Base-by-base conservation (phyloP, 352 stramenopile species). In the Phytophthora quininea region DNA sequence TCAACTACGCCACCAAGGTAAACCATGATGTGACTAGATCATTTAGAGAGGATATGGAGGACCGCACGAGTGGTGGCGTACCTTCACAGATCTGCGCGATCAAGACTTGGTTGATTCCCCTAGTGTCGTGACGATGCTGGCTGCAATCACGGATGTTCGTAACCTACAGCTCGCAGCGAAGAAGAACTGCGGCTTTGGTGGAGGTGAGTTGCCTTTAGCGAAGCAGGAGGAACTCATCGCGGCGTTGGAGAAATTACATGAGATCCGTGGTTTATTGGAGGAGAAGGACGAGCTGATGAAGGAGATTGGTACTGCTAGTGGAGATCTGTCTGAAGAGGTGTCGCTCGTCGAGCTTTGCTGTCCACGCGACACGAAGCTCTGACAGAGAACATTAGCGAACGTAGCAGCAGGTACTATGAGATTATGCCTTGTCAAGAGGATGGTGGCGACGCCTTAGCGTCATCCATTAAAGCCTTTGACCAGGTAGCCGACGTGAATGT, bases 321-420 rank as follows among this genome's bases (percentile, higher is more conserved):
- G 73, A 2, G 73, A 86, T 40, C 60, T 92, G 33, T 82, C 71
- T 2, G 82, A 90, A 8, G 76, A 77, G 76, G 71, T 7, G 52
- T 71, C 0, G 74, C 54, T 0, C 73, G 76, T 14, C 78, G 90
- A 14, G 66, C 74, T 6, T 68, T 85, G 3, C 64, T 90, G 3
- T 81, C 84, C 9, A 74, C 80, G 6, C 67, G 77, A 37, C 80
- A 92, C 53, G 71, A 70, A 5, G 64, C 69, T 0, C 66, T 90
- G 30, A 92, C 75, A 0, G 86, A 94, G 62, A 73, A 78, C 6
- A 76, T 94, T 49, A 92, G 84, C 45, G 84, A 91, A 42, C 80
- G 77, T 59, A 90, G 80, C 51, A 91, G 82, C 42, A 80, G 86
- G 14, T 94, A 94, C 63, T 92, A 91, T 60, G 86, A 94, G 58